Conservation (phyloP, 768 basidiomycete species). For the Fomitopsis serialis region DNA sequence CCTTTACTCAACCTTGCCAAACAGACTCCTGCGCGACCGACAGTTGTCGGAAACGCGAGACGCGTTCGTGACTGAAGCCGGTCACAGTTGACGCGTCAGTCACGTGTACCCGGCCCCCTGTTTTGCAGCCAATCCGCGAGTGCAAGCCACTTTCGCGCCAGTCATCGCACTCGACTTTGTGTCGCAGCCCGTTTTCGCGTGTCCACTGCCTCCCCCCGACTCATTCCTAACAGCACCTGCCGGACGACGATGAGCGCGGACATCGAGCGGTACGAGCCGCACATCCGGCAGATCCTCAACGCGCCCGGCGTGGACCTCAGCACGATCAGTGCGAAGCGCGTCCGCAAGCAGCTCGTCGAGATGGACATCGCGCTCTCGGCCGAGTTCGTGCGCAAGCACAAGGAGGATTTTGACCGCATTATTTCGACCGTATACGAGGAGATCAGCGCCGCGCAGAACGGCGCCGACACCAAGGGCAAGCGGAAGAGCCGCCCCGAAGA, state of each 20-base stretch:
- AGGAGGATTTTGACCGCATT: conserved; percentile 59
- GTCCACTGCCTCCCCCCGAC: neutral
- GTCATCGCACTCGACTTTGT: neutral
- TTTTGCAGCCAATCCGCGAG: neutral
- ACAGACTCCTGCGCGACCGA: too few species aligned
- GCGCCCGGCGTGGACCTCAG: conserved; percentile 70
- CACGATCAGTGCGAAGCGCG: conserved; percentile 84
- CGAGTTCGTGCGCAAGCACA: conserved; percentile 61
- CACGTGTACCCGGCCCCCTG: neutral
- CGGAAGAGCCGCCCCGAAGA: conserved; percentile 5
- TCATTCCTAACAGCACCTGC: neutral
- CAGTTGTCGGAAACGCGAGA: neutral
- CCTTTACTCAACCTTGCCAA: too few species aligned
- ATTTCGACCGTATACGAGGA: conserved; percentile 63
- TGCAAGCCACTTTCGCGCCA: neutral
- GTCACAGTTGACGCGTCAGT: neutral
- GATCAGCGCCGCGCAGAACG: conserved; percentile 26
- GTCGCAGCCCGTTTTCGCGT: neutral
- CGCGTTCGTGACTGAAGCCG: neutral
- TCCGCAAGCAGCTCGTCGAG: conserved; percentile 68
- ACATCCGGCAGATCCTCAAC: conserved; percentile 64
- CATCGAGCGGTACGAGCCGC: conserved; percentile 39
- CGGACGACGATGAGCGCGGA: neutral
- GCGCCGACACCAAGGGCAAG: conserved; percentile 3
- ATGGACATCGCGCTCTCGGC: conserved; percentile 47